Base-by-base conservation (phyloP, 129 eudicot species). In the Lonicera japonica region DNA sequence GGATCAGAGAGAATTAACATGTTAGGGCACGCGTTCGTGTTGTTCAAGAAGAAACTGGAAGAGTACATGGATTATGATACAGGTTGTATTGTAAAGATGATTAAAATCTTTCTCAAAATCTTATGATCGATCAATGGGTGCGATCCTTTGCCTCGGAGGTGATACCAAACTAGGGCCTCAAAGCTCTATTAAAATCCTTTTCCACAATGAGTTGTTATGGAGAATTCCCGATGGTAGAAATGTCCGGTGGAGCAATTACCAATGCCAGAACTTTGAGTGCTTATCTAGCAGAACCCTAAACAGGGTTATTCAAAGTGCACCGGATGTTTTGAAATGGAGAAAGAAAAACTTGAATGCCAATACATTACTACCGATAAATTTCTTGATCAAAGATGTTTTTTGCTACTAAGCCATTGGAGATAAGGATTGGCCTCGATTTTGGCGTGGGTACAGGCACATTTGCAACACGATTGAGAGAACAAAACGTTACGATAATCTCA, bases 71-170 rank as follows among this genome's bases (percentile, higher is more conserved):
- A 92, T 62, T 92, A 92, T 57, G 99, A 92, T 38, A 84, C 16
- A 91, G 91, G 25, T 92, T 95, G 5, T 92, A 85, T 41, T 92
- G 99, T 60, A 88, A 92, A 47, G 99, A 92, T 60, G 99, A 92
- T 74, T 92, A 96, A 96, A 80, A 60, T 21, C 69, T 80, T 8
- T 96, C 88, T 0, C 98, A 92, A 21, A 84, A 77, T 73, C 92
- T 92, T 29, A 84, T 87, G n/a, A n/a, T n/a, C n/a, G 98, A 68
- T 88, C 54, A 58, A 73, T n/a, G 98, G 96, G n/a, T 92, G 98
- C 61, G 98, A 92, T 73, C 98, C 98, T 2, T 69, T 92, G 80
- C 98, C 98, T 7, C 60, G 98, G 46, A 87, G 98, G 64, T 58
- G 98, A 45, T 92, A 96, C 84, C 77, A 87, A 73, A 80, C 96